phyloP scores from a whole-genome alignment of 1,139 yeast genomes.

The Blastobotrys apis region DNA sequence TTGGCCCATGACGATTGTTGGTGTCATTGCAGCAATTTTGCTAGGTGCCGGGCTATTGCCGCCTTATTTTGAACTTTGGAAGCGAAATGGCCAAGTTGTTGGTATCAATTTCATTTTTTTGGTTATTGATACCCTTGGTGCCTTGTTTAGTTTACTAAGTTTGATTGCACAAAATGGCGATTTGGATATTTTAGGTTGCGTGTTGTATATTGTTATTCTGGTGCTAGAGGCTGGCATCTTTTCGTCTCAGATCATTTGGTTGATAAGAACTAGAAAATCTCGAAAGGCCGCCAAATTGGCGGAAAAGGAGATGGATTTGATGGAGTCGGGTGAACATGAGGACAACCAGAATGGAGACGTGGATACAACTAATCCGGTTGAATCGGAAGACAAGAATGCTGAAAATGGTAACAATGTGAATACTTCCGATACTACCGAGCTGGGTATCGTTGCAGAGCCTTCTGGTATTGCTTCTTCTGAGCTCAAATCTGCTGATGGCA shows the following conservation, averaged over 20 bases:
- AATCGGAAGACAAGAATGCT: not conserved
- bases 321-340: not conserved
- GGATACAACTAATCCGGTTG: too few relatives aligned
- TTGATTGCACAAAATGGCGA: constrained; percentile 32
- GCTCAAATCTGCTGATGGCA: constrained; percentile 1
- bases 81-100: constrained; percentile 75
- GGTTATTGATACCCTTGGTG: constrained; percentile 74
- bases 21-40: constrained; percentile 70
- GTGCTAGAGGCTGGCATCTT: constrained; percentile 75
- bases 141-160: constrained; percentile 67
- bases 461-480: too few relatives aligned
- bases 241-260: constrained; percentile 67
- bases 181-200: constrained; percentile 72
- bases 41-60: constrained; percentile 79
- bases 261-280: constrained; percentile 44
- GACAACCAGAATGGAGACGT: not conserved
- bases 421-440: too few relatives aligned
- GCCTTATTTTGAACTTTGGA: constrained; percentile 79
- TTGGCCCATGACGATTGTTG: constrained; percentile 81
- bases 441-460: too few relatives aligned
- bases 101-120: constrained; percentile 86
- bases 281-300: constrained; percentile 17
- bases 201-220: constrained; percentile 67
- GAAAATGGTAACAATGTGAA: not conserved
- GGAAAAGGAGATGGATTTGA: constrained; percentile 1